These are phyloP conservation scores for Irpex sp. DNA, from an alignment of 1,284 basidiomycete genomes.

Conservation along the genomic window DNA sequence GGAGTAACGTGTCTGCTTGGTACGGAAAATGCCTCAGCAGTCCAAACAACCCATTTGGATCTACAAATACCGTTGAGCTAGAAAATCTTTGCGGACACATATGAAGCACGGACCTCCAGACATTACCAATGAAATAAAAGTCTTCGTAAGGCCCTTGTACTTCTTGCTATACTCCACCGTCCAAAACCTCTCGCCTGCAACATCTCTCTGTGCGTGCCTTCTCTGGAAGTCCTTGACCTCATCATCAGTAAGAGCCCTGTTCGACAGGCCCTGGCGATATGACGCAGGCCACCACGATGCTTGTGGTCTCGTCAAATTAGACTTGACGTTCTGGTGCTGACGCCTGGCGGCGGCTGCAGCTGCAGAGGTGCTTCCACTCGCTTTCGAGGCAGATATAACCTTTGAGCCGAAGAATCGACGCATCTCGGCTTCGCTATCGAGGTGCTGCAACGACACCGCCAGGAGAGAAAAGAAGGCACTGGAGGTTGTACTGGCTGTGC, in stretches of 20 bases:
- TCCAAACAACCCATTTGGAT: constrained; percentile 62
- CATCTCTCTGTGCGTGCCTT: constrained; percentile 36
- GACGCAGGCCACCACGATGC: constrained; percentile 57
- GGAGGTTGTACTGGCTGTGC: constrained; percentile 22
- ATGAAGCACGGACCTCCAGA: constrained; percentile 59
- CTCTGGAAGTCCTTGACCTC: constrained; percentile 45
- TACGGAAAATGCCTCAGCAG: constrained; percentile 61
- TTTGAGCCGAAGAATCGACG: constrained; percentile 89
- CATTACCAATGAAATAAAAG: constrained; percentile 76
- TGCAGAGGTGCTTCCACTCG: constrained; percentile 25
- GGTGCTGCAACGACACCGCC: constrained; percentile 68
- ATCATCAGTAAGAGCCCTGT: constrained; percentile 49
- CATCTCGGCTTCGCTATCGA: constrained; percentile 86
- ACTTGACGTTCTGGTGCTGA: constrained; percentile 36
- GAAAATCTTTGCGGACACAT: not conserved
- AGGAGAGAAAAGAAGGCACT: constrained; percentile 54
- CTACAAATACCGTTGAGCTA: constrained; percentile 29
- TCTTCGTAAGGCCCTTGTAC: constrained; percentile 75
- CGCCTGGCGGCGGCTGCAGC: constrained; percentile 14
- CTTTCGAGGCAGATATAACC: constrained; percentile 63
- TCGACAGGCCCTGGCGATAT: constrained; percentile 64
- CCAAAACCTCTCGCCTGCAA: constrained; percentile 71
- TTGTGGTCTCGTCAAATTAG: constrained; percentile 59
- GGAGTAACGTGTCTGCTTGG: constrained; percentile 88
- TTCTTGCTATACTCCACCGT: constrained; percentile 80